Conservation (phyloP, 2,329 filamentous ascomycete species). For the Neonectria ditissima region DNA sequence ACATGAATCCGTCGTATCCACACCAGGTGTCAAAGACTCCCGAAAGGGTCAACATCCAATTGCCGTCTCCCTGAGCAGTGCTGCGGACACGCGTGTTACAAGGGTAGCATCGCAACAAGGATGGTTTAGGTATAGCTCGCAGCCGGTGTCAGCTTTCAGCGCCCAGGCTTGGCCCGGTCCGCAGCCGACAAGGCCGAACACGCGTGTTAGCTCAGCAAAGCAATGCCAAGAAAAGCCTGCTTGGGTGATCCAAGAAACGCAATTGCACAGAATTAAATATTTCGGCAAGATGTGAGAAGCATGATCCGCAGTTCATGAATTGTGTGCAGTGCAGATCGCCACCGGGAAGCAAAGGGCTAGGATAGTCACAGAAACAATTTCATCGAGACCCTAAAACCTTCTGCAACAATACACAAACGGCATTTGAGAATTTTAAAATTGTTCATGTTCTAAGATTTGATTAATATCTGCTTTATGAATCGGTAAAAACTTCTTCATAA, state of each 20-base stretch:
- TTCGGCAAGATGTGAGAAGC: neutral
- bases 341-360: too few relatives aligned
- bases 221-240: neutral
- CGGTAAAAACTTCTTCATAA: slow-evolving; percentile 36
- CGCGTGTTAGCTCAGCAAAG: neutral
- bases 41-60: neutral
- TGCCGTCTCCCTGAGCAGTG: neutral
- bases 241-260: neutral
- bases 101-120: neutral
- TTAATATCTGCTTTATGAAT: slow-evolving; percentile 27
- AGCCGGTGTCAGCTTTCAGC: neutral
- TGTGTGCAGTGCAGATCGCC: too few relatives aligned
- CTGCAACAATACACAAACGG: too few relatives aligned
- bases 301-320: neutral
- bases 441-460: too few relatives aligned
- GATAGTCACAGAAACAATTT: too few relatives aligned
- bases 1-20: neutral
- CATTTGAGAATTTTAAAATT: too few relatives aligned
- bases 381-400: too few relatives aligned
- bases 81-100: neutral
- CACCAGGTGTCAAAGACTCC: neutral
- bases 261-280: neutral
- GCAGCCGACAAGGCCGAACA: neutral
- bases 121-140: neutral
- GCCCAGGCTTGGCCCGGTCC: neutral